A percentile compares a stretch with the other conserved stretches of the same genome.
These are phyloP conservation scores for Hymenoscyphus scutula DNA, from an alignment of 2,329 filamentous ascomycete species.

Conservation along the genomic window DNA sequence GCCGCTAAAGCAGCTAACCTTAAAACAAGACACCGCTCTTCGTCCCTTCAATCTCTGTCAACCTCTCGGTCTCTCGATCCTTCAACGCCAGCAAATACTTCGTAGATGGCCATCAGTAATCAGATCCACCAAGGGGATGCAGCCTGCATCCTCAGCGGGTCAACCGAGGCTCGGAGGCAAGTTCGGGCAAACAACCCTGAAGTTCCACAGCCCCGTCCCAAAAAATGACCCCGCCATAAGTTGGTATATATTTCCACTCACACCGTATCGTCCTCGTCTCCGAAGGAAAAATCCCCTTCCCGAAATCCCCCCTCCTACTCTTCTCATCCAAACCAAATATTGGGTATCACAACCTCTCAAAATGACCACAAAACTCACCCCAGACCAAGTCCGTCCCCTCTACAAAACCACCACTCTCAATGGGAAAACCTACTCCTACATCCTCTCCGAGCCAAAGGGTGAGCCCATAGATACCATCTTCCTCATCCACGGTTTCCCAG, in stretches of 20 bases:
- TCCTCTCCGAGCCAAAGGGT: too few species aligned
- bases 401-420: conserved; percentile 62
- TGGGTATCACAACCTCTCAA: conserved; percentile 36
- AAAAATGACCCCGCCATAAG: not conserved
- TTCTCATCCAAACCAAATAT: too few species aligned
- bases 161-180: not conserved
- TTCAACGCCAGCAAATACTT: not conserved
- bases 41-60: not conserved
- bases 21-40: too few species aligned
- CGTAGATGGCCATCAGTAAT: not conserved
- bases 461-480: too few species aligned
- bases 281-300: too few species aligned
- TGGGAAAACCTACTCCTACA: conserved; percentile 49
- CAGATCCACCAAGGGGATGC: not conserved
- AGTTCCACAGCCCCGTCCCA: not conserved
- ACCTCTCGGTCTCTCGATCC: not conserved
- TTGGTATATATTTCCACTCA: conserved; percentile 1
- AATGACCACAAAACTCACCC: conserved; percentile 61
- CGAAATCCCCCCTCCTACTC: too few species aligned
- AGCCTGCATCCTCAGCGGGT: not conserved
- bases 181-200: not conserved
- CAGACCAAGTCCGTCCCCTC: conserved; percentile 64
- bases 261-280: not conserved
- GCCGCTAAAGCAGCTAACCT: too few species aligned
- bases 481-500: too few species aligned